These are phyloP conservation scores for Heliamphora exappendiculata DNA, from an alignment of 148 eudicot genomes.

Conservation along the genomic window DNA sequence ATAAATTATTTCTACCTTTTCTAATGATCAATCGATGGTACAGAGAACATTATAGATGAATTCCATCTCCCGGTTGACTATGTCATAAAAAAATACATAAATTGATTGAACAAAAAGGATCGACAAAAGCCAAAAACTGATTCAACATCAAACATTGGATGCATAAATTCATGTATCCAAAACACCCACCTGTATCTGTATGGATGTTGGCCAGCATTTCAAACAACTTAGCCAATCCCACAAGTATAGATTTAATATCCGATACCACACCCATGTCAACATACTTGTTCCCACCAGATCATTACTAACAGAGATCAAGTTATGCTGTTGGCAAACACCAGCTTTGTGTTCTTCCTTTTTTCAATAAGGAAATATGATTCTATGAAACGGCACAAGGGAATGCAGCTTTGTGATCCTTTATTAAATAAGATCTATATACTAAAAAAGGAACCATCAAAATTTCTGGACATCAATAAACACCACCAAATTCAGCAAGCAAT, in stretches of 20 bases:
- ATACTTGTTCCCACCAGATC: not conserved
- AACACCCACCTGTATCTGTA: not conserved
- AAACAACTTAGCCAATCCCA: not conserved
- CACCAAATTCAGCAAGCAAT: not conserved
- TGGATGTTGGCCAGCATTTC: not conserved
- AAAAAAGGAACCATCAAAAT: not conserved
- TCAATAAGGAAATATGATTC: too few species aligned
- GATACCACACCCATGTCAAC: not conserved
- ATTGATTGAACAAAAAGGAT: not conserved
- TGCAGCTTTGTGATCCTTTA: too few species aligned
- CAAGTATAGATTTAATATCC: not conserved
- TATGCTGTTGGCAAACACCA: not conserved
- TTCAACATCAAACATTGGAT: not conserved
- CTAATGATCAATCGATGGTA: not conserved
- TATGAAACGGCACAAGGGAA: too few species aligned
- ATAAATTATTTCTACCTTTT: slow-evolving; percentile 19
- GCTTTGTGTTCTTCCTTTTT: not conserved
- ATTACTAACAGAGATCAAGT: not conserved
- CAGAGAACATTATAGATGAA: not conserved
- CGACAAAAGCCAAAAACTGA: not conserved
- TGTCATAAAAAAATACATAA: not conserved
- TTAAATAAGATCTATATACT: not conserved
- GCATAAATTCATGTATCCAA: not conserved
- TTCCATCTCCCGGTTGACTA: not conserved
- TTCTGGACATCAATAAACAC: not conserved